Conservation (phyloP, 2,329 filamentous ascomycete species). For the Pyricularia sp. region DNA sequence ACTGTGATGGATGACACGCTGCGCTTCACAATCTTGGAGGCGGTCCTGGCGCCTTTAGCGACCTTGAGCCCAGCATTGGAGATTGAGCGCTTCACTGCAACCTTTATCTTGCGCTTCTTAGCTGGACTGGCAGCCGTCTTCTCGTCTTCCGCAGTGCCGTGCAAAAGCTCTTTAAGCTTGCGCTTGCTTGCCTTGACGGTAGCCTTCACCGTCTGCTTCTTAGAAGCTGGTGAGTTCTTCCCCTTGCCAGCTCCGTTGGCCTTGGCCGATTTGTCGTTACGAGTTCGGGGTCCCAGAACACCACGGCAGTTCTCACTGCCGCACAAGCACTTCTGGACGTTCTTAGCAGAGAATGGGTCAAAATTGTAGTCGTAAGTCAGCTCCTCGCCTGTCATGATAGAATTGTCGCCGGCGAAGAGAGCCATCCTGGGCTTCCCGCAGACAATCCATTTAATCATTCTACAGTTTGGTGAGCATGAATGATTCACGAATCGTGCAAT, state of each 20-base stretch:
- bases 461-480: slow-evolving; percentile 90
- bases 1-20: slow-evolving; percentile 28
- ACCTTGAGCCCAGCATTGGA: slow-evolving; percentile 22
- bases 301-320: slow-evolving; percentile 55
- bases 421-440: slow-evolving; percentile 92
- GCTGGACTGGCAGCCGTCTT: slow-evolving; percentile 15
- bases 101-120: slow-evolving; percentile 40
- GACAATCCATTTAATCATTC: slow-evolving; percentile 98
- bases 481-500: slow-evolving; percentile 98
- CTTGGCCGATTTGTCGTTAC: slow-evolving; percentile 40
- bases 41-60: slow-evolving; percentile 24
- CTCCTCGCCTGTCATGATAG: slow-evolving; percentile 91
- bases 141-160: slow-evolving; percentile 24
- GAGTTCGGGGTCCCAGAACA: slow-evolving; percentile 51
- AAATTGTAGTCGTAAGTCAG: slow-evolving; percentile 88
- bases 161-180: slow-evolving; percentile 44
- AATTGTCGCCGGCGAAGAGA: slow-evolving; percentile 81
- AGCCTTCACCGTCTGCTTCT: slow-evolving; percentile 18
- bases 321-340: slow-evolving; percentile 58
- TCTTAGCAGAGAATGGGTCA: slow-evolving; percentile 59
- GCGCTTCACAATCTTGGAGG: slow-evolving; percentile 27
- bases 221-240: not conserved
- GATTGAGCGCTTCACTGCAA: slow-evolving; percentile 22
- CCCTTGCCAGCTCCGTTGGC: slow-evolving; percentile 25
- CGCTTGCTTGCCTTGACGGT: slow-evolving; percentile 42